A percentile compares a stretch with the other conserved stretches of the same genome.
Evolutionary conservation across 306 rosid species (phyloP).

Genomic region (Trichosanthes truncata): DNA sequence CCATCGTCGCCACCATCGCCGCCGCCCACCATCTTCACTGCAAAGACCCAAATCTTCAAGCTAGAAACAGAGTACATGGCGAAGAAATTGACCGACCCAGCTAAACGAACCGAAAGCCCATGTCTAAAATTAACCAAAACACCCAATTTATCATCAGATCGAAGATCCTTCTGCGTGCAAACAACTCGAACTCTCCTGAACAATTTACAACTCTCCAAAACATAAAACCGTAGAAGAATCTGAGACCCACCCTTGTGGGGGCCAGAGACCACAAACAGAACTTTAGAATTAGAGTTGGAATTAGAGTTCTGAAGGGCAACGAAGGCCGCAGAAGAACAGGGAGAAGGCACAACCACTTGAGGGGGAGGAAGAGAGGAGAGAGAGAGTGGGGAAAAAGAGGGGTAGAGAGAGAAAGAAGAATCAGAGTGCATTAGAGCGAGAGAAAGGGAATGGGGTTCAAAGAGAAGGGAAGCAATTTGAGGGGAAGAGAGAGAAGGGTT

Average conservation of each 20-base stretch:
- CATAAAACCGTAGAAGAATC: slow-evolving; percentile 55
- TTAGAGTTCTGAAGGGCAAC: slow-evolving; percentile 42
- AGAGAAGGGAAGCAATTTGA: slow-evolving; percentile 45
- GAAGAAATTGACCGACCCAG: slow-evolving; percentile 67
- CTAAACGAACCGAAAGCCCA: slow-evolving; percentile 49
- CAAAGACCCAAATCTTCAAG: slow-evolving; percentile 53
- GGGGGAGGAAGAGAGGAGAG: slow-evolving; percentile 34
- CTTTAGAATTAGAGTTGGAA: slow-evolving; percentile 30
- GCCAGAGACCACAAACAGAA: slow-evolving; percentile 46
- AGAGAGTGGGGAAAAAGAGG: slow-evolving; percentile 38
- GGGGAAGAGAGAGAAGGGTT: slow-evolving; percentile 43
- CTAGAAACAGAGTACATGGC: slow-evolving; percentile 53
- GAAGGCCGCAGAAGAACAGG: slow-evolving; percentile 71
- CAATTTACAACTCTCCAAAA: slow-evolving; percentile 20
- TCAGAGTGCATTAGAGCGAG: slow-evolving; percentile 82
- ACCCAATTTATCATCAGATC: slow-evolving; percentile 39
- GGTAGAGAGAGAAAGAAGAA: slow-evolving; percentile 75
- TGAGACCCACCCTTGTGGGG: slow-evolving; percentile 55
- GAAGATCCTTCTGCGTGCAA: slow-evolving; percentile 35
- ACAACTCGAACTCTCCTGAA: slow-evolving; percentile 23
- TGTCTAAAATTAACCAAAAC: slow-evolving; percentile 53
- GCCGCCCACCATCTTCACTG: slow-evolving; percentile 27
- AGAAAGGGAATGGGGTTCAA: slow-evolving; percentile 65
- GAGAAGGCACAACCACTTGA: slow-evolving; percentile 52
- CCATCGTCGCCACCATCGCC: slow-evolving; percentile 14